These are phyloP conservation scores for Penicillium crustosum DNA, from an alignment of 2,329 filamentous ascomycete species.

Conservation along the genomic window DNA sequence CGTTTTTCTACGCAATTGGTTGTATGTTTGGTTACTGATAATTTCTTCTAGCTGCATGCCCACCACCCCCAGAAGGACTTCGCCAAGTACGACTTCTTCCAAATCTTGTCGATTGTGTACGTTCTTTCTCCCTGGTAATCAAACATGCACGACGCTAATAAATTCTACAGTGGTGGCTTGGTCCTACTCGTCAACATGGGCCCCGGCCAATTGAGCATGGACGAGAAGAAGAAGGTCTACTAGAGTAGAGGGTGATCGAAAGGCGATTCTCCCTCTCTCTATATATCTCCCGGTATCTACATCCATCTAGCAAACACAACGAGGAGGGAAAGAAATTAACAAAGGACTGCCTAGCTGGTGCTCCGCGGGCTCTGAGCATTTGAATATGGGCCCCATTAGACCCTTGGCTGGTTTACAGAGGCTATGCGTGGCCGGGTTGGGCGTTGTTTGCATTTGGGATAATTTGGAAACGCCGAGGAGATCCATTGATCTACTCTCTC, in stretches of 20 bases:
- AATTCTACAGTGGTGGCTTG: conserved; percentile 68
- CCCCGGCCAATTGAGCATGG: conserved; percentile 93
- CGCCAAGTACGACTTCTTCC: conserved; percentile 99
- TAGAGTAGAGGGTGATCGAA: conserved; percentile 44
- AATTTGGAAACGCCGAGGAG: background rate
- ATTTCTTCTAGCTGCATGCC: conserved; percentile 71
- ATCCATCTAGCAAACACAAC: conserved; percentile 38
- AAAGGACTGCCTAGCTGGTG: background rate
- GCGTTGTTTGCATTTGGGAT: conserved; percentile 11
- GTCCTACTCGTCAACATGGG: conserved; percentile 98
- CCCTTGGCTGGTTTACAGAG: conserved; percentile 1
- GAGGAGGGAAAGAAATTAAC: conserved; percentile 3
- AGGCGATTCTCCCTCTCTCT: conserved; percentile 8
- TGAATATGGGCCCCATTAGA: background rate
- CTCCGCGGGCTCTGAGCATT: conserved; percentile 10
- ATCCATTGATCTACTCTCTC: background rate
- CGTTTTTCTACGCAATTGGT: conserved; percentile 39
- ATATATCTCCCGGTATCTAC: conserved; percentile 14
- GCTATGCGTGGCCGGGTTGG: conserved; percentile 1
- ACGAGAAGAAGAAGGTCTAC: conserved; percentile 99
- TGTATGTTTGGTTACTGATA: conserved; percentile 17
- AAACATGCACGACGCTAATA: conserved; percentile 1
- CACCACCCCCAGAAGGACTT: conserved; percentile 99
- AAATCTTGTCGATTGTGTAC: conserved; percentile 95
- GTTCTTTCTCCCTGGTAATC: conserved; percentile 30